These are phyloP conservation scores for Exutisphaerella laricina DNA, from an alignment of 2,329 filamentous ascomycete genomes.

Conservation along the genomic window DNA sequence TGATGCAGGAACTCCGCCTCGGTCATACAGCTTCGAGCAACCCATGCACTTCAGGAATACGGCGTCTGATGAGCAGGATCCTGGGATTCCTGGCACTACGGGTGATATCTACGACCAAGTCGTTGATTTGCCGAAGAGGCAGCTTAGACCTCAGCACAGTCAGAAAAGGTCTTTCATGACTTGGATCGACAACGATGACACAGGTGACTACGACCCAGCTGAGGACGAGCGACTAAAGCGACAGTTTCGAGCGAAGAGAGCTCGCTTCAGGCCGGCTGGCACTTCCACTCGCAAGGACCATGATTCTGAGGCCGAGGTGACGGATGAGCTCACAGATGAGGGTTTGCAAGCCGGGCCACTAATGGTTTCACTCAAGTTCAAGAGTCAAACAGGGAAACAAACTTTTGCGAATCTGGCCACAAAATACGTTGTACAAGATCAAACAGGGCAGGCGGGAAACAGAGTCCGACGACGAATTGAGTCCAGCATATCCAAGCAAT, in stretches of 20 bases:
- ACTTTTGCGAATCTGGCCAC: not conserved
- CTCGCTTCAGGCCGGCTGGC: too few species aligned
- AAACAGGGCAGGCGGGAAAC: constrained; percentile 1
- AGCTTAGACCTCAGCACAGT: not conserved
- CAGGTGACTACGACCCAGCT: constrained; percentile 4
- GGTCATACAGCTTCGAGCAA: too few species aligned
- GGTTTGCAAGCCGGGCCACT: not conserved
- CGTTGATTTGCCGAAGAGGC: not conserved
- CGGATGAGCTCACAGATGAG: not conserved
- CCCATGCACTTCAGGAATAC: too few species aligned
- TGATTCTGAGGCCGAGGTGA: too few species aligned
- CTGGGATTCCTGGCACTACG: too few species aligned
- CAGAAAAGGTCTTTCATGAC: not conserved
- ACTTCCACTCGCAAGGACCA: too few species aligned
- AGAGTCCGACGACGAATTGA: not conserved
- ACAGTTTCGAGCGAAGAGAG: not conserved
- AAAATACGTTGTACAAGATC: not conserved
- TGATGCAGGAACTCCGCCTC: too few species aligned
- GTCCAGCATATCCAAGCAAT: too few species aligned
- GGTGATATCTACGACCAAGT: too few species aligned
- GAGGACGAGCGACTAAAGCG: constrained; percentile 1
- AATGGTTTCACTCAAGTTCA: not conserved
- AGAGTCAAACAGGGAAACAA: not conserved
- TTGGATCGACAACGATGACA: constrained; percentile 6
- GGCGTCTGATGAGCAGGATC: too few species aligned